A percentile compares a stretch with the other conserved stretches of the same genome.
These are phyloP conservation scores for Malassezia restricta DNA, from an alignment of 1,284 basidiomycete genomes.

Conservation along the genomic window DNA sequence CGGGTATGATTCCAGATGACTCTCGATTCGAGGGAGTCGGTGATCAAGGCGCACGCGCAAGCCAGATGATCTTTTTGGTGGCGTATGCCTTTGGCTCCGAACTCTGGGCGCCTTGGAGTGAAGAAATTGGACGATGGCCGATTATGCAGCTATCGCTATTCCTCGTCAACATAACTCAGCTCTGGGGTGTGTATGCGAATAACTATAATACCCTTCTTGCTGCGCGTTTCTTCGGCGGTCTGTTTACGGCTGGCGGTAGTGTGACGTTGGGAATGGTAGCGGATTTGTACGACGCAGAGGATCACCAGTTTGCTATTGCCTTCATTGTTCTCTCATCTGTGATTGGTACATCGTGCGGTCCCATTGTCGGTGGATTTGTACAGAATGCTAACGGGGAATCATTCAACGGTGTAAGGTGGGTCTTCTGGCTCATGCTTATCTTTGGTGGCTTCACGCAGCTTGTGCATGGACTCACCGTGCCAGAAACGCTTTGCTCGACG, in stretches of 20 bases:
- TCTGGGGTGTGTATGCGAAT: slow-evolving; percentile 36
- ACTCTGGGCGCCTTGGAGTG: slow-evolving; percentile 45
- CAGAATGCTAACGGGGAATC: slow-evolving; percentile 15
- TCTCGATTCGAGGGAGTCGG: slow-evolving; percentile 26
- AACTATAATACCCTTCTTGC: slow-evolving; percentile 42
- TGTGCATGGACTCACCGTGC: slow-evolving; percentile 47
- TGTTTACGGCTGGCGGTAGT: slow-evolving; percentile 47
- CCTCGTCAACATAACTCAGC: slow-evolving; percentile 46
- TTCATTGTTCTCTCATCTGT: slow-evolving; percentile 45
- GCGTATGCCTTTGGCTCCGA: slow-evolving; percentile 47
- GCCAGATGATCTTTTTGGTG: slow-evolving; percentile 48
- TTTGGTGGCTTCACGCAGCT: slow-evolving; percentile 47
- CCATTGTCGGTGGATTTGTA: slow-evolving; percentile 37
- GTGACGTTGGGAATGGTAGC: slow-evolving; percentile 49
- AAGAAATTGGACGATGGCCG: slow-evolving; percentile 45
- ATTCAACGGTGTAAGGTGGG: slow-evolving; percentile 26
- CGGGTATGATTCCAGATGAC: slow-evolving; percentile 34
- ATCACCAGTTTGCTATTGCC: slow-evolving; percentile 43
- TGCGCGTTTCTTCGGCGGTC: slow-evolving; percentile 44
- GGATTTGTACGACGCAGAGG: slow-evolving; percentile 44
- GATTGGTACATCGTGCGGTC: slow-evolving; percentile 39
- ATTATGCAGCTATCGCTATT: slow-evolving; percentile 38
- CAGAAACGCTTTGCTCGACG: slow-evolving; percentile 47
- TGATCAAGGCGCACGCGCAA: slow-evolving; percentile 47
- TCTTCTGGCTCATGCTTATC: slow-evolving; percentile 48